Evolutionary conservation across 768 basidiomycete species (phyloP).

Genomic region (Termitomyces eurrhizus): DNA sequence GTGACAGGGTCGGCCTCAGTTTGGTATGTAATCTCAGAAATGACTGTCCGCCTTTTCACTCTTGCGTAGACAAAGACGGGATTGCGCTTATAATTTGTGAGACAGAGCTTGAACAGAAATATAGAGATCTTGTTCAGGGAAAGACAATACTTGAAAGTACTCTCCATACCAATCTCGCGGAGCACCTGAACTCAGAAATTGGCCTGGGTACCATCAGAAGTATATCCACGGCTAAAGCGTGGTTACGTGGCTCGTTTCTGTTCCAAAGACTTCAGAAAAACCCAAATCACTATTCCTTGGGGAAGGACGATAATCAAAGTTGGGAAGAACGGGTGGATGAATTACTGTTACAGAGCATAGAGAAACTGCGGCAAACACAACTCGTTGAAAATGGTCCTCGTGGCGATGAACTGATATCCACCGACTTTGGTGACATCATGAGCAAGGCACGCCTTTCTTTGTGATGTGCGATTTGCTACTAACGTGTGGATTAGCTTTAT

Average conservation of each 20-base stretch:
- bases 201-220: conserved; percentile 79
- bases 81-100: conserved; percentile 84
- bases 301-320: conserved; percentile 48
- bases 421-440: conserved; percentile 84
- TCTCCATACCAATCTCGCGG: conserved; percentile 77
- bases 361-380: conserved; percentile 54
- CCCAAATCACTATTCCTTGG: conserved; percentile 68
- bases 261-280: conserved; percentile 85
- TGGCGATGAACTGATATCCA: conserved; percentile 45
- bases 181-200: conserved; percentile 95
- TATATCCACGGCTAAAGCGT: conserved; percentile 66
- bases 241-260: conserved; percentile 85
- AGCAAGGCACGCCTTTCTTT: conserved; percentile 54
- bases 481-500: conserved; percentile 53
- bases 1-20: conserved; percentile 84
- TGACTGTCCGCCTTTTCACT: not conserved
- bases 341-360: conserved; percentile 65
- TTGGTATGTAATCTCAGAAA: conserved; percentile 43
- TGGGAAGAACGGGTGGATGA: conserved; percentile 74
- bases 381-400: conserved; percentile 46
- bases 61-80: conserved; percentile 67
- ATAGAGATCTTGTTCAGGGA: conserved; percentile 63
- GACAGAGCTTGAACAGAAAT: conserved; percentile 64
- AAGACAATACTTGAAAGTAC: conserved; percentile 81
- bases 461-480: not conserved